Conservation (phyloP, 805 yeast genomes). For the Wickerhamiella sorbophila region DNA sequence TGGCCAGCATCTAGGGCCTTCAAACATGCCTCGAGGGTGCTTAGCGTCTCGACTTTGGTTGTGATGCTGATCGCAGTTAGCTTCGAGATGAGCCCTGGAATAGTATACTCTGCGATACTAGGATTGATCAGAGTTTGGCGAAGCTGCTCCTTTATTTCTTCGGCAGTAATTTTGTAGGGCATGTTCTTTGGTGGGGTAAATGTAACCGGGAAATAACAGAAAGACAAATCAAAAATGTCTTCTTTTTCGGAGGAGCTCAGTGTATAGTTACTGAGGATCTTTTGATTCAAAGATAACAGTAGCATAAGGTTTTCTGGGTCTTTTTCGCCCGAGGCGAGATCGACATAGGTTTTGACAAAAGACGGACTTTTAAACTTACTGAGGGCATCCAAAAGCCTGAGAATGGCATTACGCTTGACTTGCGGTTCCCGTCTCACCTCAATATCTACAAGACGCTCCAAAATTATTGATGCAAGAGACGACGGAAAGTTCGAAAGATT, state of each 20-base stretch:
- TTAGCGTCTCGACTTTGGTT: slow-evolving; percentile 53
- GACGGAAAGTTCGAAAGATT: slow-evolving; percentile 34
- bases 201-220: slow-evolving; percentile 93
- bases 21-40: slow-evolving; percentile 45
- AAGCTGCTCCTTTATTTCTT: slow-evolving; percentile 49
- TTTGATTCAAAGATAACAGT: slow-evolving; percentile 45
- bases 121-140: slow-evolving; percentile 45
- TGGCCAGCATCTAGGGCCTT: slow-evolving; percentile 35
- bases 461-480: slow-evolving; percentile 22
- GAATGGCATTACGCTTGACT: slow-evolving; percentile 38
- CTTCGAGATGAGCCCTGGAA: slow-evolving; percentile 68
- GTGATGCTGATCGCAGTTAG: slow-evolving; percentile 32
- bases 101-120: slow-evolving; percentile 57
- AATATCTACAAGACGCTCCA: slow-evolving; percentile 23
- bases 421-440: slow-evolving; percentile 21
- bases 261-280: slow-evolving; percentile 31
- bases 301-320: slow-evolving; percentile 78
- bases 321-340: slow-evolving; percentile 73
- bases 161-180: slow-evolving; percentile 67
- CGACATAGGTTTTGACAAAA: slow-evolving; percentile 44
- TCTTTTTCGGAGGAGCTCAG: slow-evolving; percentile 34
- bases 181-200: slow-evolving; percentile 85
- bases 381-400: slow-evolving; percentile 30
- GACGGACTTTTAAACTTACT: slow-evolving; percentile 6
- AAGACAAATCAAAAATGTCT: slow-evolving; percentile 72